phyloP scores from a whole-genome alignment of 2,329 filamentous ascomycete genomes.

The Trichophyton simii region DNA sequence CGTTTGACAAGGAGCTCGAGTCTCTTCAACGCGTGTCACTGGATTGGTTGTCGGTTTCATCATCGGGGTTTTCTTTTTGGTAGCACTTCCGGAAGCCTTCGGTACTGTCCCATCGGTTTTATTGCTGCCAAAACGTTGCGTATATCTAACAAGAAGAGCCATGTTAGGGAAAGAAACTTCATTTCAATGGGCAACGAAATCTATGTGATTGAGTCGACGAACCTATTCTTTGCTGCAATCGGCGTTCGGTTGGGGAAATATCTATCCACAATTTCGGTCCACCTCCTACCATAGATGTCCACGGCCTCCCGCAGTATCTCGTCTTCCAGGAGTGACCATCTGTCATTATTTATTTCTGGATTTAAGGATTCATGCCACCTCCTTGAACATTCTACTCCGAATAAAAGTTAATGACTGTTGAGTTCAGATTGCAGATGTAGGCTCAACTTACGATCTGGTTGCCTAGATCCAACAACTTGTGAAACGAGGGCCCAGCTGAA shows the following conservation, averaged over 20 bases:
- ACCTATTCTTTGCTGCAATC: constrained; percentile 7
- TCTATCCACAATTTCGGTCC: constrained; percentile 5
- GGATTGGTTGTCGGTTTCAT: neutral
- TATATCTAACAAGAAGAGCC: neutral
- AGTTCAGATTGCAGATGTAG: neutral
- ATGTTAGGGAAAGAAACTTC: neutral
- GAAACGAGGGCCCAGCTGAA: constrained; percentile 5
- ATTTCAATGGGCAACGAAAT: neutral
- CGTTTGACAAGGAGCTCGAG: neutral
- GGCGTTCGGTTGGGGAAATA: constrained; percentile 5
- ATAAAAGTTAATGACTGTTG: neutral
- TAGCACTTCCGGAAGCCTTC: neutral
- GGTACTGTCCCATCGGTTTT: neutral
- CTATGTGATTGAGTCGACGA: neutral
- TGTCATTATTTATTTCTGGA: constrained; percentile 6
- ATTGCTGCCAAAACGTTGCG: constrained; percentile 3
- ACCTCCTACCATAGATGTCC: constrained; percentile 3
- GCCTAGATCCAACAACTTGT: constrained; percentile 5
- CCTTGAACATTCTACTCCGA: constrained; percentile 1
- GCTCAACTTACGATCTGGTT: constrained; percentile 5
- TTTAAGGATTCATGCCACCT: constrained; percentile 6
- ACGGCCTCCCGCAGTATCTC: constrained; percentile 5
- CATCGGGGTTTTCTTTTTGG: neutral
- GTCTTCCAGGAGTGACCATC: constrained; percentile 6
- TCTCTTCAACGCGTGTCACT: neutral